Conservation (phyloP, 2,329 filamentous ascomycete genomes). For the Diaporthe sp. region DNA sequence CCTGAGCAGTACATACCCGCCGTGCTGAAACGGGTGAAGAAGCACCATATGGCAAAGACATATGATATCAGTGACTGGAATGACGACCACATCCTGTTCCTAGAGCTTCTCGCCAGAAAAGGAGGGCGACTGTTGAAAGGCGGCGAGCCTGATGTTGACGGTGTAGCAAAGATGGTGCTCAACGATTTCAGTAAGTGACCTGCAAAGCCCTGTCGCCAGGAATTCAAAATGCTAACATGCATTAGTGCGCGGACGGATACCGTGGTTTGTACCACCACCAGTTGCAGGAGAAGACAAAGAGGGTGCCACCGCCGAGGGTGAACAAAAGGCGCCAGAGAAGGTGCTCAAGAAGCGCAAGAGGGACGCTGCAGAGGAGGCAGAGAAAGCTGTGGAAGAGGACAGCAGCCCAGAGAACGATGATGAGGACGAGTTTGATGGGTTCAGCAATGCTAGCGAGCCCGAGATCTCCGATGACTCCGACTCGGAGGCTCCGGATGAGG, state of each 20-base stretch:
- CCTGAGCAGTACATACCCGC: slow-evolving; percentile 95
- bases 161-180: slow-evolving; percentile 95
- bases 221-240: neutral
- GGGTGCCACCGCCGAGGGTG: slow-evolving; percentile 63
- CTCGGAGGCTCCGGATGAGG: slow-evolving; percentile 42
- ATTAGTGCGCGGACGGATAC: slow-evolving; percentile 85
- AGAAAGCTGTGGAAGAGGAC: slow-evolving; percentile 49
- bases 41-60: slow-evolving; percentile 90
- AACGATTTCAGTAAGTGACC: slow-evolving; percentile 79
- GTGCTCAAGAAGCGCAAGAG: slow-evolving; percentile 86
- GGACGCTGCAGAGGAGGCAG: slow-evolving; percentile 45
- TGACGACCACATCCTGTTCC: slow-evolving; percentile 82
- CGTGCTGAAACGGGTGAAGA: slow-evolving; percentile 84
- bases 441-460: slow-evolving; percentile 59
- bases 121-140: slow-evolving; percentile 88
- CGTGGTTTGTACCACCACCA: slow-evolving; percentile 93
- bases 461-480: slow-evolving; percentile 44
- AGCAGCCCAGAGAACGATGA: slow-evolving; percentile 43
- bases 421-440: slow-evolving; percentile 63
- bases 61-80: slow-evolving; percentile 89
- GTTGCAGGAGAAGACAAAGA: slow-evolving; percentile 65
- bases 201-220: neutral
- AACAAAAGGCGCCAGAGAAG: slow-evolving; percentile 81
- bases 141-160: slow-evolving; percentile 95
- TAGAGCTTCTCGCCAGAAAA: slow-evolving; percentile 90